A percentile compares a stretch with the other conserved stretches of the same genome.
phyloP scores from a whole-genome alignment of 768 basidiomycete species.

The Amanita thiersii region DNA sequence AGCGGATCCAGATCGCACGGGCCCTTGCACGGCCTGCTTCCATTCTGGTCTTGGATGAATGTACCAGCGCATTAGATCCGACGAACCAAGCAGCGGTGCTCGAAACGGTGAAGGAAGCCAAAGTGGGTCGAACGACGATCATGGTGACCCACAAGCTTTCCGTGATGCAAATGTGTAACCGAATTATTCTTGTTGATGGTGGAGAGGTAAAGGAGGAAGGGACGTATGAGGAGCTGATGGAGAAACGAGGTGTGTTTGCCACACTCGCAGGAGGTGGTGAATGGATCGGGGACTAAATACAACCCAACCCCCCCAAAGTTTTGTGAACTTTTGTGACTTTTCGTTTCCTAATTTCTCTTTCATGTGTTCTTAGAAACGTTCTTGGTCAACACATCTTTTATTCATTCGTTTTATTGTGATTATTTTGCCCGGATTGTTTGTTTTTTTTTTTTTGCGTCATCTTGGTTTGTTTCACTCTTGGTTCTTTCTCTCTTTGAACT shows the following conservation, averaged over 20 bases:
- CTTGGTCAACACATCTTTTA: no score
- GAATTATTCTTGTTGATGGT: constrained; percentile 74
- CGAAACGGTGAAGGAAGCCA: constrained; percentile 60
- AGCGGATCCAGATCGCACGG: constrained; percentile 86
- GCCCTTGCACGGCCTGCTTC: constrained; percentile 70
- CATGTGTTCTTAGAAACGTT: background rate
- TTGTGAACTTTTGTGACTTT: no score
- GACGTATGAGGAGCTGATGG: constrained; percentile 62
- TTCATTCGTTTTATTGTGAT: background rate
- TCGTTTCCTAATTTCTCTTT: background rate
- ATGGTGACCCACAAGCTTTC: constrained; percentile 92
- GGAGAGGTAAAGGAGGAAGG: constrained; percentile 78
- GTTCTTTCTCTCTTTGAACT: no score
- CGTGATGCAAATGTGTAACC: constrained; percentile 89
- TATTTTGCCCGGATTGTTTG: no score
- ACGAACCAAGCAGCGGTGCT: constrained; percentile 80
- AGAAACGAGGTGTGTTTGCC: constrained; percentile 63
- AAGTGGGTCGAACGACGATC: constrained; percentile 71
- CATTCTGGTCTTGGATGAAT: constrained; percentile 87
- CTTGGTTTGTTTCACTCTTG: no score
- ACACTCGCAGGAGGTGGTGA: constrained; percentile 75
- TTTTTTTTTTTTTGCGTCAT: no score
- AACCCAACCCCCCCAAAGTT: no score
- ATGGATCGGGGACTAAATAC: constrained; percentile 22
- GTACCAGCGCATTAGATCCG: constrained; percentile 85